Conservation (phyloP, 768 basidiomycete genomes). For the Rhizopogon rudus region DNA sequence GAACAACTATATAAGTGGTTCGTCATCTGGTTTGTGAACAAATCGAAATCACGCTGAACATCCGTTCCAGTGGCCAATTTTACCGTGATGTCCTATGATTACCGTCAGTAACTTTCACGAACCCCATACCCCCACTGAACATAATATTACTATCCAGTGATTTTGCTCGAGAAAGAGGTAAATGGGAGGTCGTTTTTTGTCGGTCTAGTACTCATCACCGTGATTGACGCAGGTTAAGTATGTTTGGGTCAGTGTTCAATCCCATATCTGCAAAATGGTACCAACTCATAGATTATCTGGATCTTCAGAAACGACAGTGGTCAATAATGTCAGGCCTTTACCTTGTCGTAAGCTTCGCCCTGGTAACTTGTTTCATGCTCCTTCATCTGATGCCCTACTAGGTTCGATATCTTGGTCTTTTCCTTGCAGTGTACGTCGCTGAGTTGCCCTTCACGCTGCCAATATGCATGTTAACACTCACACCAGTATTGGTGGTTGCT, state of each 20-base stretch:
- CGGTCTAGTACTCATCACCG: background rate
- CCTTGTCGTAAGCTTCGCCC: background rate
- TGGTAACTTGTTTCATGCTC: background rate
- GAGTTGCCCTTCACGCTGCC: background rate
- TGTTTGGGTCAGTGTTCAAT: background rate
- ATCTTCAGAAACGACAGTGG: background rate
- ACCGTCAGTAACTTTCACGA: background rate
- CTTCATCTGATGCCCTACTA: background rate
- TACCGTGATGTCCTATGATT: background rate
- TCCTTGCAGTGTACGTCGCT: background rate
- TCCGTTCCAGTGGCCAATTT: background rate
- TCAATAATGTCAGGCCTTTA: background rate
- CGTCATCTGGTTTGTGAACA: background rate
- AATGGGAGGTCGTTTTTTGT: background rate
- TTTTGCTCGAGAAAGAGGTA: background rate
- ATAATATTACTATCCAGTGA: background rate
- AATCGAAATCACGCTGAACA: background rate
- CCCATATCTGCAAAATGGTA: background rate
- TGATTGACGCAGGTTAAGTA: background rate
- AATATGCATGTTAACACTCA: background rate
- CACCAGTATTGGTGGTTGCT: background rate
- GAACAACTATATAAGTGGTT: background rate
- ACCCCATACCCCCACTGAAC: background rate
- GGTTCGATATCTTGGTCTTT: background rate
- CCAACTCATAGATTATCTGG: background rate